phyloP scores from a whole-genome alignment of 768 basidiomycete species.

The Gyrodon lividus region DNA sequence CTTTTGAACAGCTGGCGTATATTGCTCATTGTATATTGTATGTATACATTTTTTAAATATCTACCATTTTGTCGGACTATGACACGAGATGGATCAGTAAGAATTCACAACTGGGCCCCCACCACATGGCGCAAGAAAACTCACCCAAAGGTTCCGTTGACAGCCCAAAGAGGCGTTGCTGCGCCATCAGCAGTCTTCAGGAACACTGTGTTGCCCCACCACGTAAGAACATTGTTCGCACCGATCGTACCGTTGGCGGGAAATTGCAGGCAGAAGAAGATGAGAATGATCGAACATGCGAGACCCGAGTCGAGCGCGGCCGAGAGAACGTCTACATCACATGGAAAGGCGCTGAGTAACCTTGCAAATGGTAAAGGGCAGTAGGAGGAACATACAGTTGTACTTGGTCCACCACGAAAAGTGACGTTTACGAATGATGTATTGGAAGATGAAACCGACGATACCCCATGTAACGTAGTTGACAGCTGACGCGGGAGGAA shows the following conservation, averaged over 20 bases:
- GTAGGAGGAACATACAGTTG: constrained; percentile 27
- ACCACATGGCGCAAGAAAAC: too few relatives aligned
- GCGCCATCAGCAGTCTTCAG: constrained; percentile 32
- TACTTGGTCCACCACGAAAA: constrained; percentile 71
- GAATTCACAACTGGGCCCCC: too few relatives aligned
- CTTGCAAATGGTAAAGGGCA: constrained; percentile 8
- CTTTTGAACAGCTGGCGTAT: too few relatives aligned
- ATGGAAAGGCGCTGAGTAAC: not conserved
- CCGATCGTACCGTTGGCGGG: constrained; percentile 63
- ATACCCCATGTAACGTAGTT: constrained; percentile 72
- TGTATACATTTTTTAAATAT: not conserved
- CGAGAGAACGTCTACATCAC: constrained; percentile 54
- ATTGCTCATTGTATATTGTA: too few relatives aligned
- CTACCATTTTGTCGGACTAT: not conserved
- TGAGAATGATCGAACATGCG: constrained; percentile 53
- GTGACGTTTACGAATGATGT: constrained; percentile 56
- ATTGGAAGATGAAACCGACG: constrained; percentile 68
- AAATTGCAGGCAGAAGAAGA: constrained; percentile 65
- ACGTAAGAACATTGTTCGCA: constrained; percentile 47
- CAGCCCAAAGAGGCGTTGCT: constrained; percentile 7
- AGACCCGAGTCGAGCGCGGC: constrained; percentile 72
- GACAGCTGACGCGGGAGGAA: constrained; percentile 63
- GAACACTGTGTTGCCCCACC: constrained; percentile 67
- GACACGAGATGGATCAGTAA: too few relatives aligned
- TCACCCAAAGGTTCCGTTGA: constrained; percentile 30